Percentiles rank a stretch among this genome's conserved stretches.
Evolutionary conservation across 108 stramenopile genomes (phyloP).

Genomic region (Nitzschia sp.): DNA sequence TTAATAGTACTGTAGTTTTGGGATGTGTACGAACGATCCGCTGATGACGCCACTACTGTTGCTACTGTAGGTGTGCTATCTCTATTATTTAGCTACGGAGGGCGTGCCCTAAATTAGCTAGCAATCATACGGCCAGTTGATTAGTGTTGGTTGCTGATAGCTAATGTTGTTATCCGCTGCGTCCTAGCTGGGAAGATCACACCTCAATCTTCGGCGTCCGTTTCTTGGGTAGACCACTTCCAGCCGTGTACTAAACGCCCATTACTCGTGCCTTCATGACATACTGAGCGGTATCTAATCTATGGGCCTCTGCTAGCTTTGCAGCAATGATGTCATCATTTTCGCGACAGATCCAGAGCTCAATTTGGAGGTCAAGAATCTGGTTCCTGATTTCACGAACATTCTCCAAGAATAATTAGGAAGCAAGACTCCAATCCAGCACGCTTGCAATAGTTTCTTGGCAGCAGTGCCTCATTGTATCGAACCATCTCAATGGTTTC

Average conservation of each 20-base stretch:
- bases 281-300: neutral
- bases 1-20: no score
- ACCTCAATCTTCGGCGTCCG: neutral
- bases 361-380: slow-evolving; percentile 9
- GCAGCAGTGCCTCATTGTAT: neutral
- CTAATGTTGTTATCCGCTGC: neutral
- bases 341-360: neutral
- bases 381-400: neutral
- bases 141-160: neutral
- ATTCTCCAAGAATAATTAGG: neutral
- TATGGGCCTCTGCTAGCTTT: neutral
- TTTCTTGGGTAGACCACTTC: slow-evolving; percentile 6
- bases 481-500: neutral
- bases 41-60: no score
- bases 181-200: neutral
- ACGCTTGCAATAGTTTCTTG: neutral
- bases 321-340: neutral
- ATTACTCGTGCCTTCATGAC: neutral
- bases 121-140: neutral
- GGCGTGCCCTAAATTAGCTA: neutral
- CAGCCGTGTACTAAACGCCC: slow-evolving; percentile 2
- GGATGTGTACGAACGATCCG: no score
- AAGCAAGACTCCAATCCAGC: slow-evolving; percentile 1
- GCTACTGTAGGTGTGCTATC: no score
- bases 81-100: no score